These are phyloP conservation scores for Neurospora sp. DNA, from an alignment of 495 filamentous ascomycete species.

Conservation along the genomic window DNA sequence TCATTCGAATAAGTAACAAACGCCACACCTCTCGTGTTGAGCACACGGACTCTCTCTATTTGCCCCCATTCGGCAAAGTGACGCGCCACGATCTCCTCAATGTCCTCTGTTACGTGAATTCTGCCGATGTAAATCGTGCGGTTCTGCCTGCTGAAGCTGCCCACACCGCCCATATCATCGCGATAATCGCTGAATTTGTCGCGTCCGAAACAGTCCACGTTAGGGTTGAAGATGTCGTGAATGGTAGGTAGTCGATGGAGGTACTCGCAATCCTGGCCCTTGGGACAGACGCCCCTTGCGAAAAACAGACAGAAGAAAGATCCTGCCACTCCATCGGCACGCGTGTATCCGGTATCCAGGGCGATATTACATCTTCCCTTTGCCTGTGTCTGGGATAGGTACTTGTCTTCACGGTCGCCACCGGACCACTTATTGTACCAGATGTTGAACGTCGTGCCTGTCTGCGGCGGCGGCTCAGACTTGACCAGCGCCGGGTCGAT, in stretches of 20 bases:
- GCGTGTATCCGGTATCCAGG: conserved; percentile 77
- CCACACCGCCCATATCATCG: conserved; percentile 95
- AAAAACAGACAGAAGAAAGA: conserved; percentile 93
- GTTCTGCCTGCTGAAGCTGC: conserved; percentile 82
- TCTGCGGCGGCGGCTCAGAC: conserved; percentile 75
- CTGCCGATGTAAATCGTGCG: conserved; percentile 85
- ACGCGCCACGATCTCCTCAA: conserved; percentile 88
- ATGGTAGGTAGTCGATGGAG: conserved; percentile 77
- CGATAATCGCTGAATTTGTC: conserved; percentile 82
- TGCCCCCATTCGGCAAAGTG: conserved; percentile 94
- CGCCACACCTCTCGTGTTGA: conserved; percentile 82
- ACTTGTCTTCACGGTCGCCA: conserved; percentile 87
- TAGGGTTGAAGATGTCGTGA: conserved; percentile 77
- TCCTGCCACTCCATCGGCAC: conserved; percentile 63
- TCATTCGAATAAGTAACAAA: conserved; percentile 86
- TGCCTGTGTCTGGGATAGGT: conserved; percentile 61
- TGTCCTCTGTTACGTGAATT: conserved; percentile 94
- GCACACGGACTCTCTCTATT: conserved; percentile 76
- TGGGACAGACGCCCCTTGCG: conserved; percentile 60
- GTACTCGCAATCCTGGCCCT: conserved; percentile 88
- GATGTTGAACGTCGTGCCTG: conserved; percentile 79
- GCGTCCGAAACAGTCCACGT: conserved; percentile 87
- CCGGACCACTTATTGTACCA: conserved; percentile 88
- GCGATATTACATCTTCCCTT: conserved; percentile 71
- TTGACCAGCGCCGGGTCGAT: conserved; percentile 73